phyloP scores from a whole-genome alignment of 805 yeast species.

The Candida verbasci region DNA sequence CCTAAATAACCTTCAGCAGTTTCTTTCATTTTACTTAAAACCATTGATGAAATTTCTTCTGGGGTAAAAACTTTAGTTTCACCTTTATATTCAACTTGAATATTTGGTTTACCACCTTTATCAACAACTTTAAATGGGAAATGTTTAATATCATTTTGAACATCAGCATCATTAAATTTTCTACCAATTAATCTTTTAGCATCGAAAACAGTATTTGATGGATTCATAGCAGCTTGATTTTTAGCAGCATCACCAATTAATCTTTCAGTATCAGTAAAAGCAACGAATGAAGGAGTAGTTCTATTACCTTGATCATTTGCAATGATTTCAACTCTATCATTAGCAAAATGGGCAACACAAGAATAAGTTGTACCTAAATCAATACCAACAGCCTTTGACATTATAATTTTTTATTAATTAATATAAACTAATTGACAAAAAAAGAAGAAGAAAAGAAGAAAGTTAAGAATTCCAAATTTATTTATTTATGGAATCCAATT shows the following conservation, averaged over 20 bases:
- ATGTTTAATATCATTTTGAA: constrained; percentile 55
- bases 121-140: constrained; percentile 82
- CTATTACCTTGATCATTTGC: constrained; percentile 99
- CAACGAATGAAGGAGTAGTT: constrained; percentile 95
- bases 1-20: constrained; percentile 84
- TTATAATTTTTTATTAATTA: constrained; percentile 13
- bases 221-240: constrained; percentile 96
- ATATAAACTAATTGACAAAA: neutral
- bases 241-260: constrained; percentile 96
- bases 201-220: constrained; percentile 85
- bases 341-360: constrained; percentile 92
- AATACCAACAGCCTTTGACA: constrained; percentile 76
- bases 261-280: constrained; percentile 91
- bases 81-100: constrained; percentile 80
- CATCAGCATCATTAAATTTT: constrained; percentile 77
- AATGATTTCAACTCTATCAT: constrained; percentile 90
- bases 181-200: constrained; percentile 95
- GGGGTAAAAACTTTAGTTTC: constrained; percentile 90
- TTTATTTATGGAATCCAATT: constrained; percentile 1
- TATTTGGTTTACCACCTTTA: constrained; percentile 74
- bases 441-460: constrained; percentile 3
- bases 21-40: constrained; percentile 82
- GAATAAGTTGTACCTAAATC: constrained; percentile 94
- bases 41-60: constrained; percentile 94
- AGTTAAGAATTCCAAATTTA: neutral